Base-by-base conservation (phyloP, 163 green algal species). In the Scenedesmus sp. region DNA sequence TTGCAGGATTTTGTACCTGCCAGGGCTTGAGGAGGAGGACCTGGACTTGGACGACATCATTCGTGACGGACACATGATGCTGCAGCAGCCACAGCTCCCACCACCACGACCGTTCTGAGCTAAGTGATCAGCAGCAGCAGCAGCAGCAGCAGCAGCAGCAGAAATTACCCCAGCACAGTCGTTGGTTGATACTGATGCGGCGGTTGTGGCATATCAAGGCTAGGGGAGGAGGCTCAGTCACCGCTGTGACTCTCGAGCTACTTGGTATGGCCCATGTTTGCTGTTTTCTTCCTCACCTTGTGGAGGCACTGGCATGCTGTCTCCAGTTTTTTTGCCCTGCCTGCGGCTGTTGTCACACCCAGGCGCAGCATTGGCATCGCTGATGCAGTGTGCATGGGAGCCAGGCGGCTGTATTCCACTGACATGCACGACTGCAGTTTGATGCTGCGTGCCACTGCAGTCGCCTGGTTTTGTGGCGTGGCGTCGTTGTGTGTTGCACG, bases 31-130 rank as follows among this genome's bases (percentile, higher is more conserved):
- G 91, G 92, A 95, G 81, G 97, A 99, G 90, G 95, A 97, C 43
- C 92, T 99, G 37, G 94, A 99, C 37, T 86, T 99, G 40, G 95
- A 97, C 18, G 97, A 99, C 68, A 97, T 98, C 46, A 96, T 98
- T 10, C 73, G 89, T 3, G 96, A 98, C n/a, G 95, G 95, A 9
- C 97, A 99, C 91, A 98, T 99, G 95, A 95, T 92, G 30, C 92
- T 98, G 56, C 93, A 97, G 82, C 84, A 44, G 68, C 59, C 59
- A 42, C 40, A 53, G 35, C 37, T 35, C 24, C 83, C 59, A 20
- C 59, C 42, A 26, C 83, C 65, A 18, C 65, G 26, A 18, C 72
- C 72, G 5, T 81, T 46, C 35, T 44, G 5, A 22, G 65, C 30
- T 78, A 33, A 33, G 22, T 6, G 22, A 80, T 24, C 70, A 24